phyloP scores from a whole-genome alignment of 148 eudicot species.

The Cornus florida region DNA sequence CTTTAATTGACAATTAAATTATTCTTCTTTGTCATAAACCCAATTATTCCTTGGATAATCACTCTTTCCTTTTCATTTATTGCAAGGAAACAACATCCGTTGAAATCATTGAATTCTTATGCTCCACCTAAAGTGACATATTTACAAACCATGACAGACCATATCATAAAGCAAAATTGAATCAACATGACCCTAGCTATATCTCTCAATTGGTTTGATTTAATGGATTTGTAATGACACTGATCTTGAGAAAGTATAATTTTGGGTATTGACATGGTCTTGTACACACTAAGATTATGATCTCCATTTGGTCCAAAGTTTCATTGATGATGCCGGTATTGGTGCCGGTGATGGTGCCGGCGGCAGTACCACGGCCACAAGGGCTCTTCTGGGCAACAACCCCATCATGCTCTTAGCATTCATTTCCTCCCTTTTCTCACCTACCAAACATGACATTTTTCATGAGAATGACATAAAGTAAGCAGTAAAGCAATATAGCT shows the following conservation, averaged over 20 bases:
- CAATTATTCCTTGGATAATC: too few relatives aligned
- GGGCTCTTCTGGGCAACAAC: conserved; percentile 34
- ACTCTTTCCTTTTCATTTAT: too few relatives aligned
- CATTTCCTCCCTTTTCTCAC: conserved; percentile 11
- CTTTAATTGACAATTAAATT: too few relatives aligned
- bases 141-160: background rate
- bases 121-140: background rate
- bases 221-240: background rate
- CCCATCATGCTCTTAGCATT: conserved; percentile 13
- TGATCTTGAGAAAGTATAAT: background rate
- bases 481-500: too few relatives aligned
- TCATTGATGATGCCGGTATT: background rate
- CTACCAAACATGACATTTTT: conserved; percentile 16
- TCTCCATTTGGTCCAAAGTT: background rate
- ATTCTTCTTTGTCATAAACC: too few relatives aligned
- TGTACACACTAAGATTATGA: background rate
- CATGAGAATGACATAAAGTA: background rate
- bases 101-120: background rate
- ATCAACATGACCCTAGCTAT: background rate
- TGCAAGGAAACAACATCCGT: too few relatives aligned
- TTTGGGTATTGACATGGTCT: background rate
- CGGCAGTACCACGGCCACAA: conserved; percentile 1
- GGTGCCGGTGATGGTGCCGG: conserved; percentile 29
- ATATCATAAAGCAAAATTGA: background rate
- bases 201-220: background rate